Base-by-base conservation (phyloP, 1,284 basidiomycete genomes). In the Phylloporus sp. region DNA sequence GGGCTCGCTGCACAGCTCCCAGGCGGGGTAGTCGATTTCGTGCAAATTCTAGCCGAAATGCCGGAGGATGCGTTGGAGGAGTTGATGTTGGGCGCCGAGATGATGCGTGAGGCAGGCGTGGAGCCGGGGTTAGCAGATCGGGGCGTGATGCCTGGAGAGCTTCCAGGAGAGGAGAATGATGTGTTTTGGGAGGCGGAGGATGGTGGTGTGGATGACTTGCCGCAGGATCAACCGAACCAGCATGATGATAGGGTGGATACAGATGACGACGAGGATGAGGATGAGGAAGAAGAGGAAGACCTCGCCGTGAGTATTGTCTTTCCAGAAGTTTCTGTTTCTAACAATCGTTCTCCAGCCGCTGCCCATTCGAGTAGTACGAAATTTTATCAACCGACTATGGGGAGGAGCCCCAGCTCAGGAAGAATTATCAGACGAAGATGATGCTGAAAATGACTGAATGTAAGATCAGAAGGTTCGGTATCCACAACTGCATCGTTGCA, bases 11-110 rank as follows among this genome's bases (percentile, higher is more conserved):
- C 82, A 45, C 85, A 85, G 68, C 88, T 92, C 66, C 90, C 88
- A 0, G 91, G 87, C 1, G 92, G 91, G 1, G 78, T 91, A 17
- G 78, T 88, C 25, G 86, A 91, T 73, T 89, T 93, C 71, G 86
- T 87, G 39, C 87, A 90, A 77, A 78, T 84, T 69, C 82, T 86
- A 32, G 88, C 78, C 17, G 84, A 90, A 77, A 78, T 90, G 72
- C 86, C 86, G 0, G 85, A 87, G 53, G 89, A 90, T 27, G 84
- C 82, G 12, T 71, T 92, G 65, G 85, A 91, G 60, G 89, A 89
- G 65, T 77, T 84, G 62, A 83, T 92, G 83, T 69, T 88, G 63
- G 85, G 80, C 15, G 80, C 84, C 32, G 83, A 78, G 32, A 75
- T 80, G 68, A 79, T 77, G 68, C 78, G 67, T 17, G 78, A 72